Evolutionary conservation across 2,329 filamentous ascomycete species (phyloP).

Genomic region (Cercospora nicotianae): DNA sequence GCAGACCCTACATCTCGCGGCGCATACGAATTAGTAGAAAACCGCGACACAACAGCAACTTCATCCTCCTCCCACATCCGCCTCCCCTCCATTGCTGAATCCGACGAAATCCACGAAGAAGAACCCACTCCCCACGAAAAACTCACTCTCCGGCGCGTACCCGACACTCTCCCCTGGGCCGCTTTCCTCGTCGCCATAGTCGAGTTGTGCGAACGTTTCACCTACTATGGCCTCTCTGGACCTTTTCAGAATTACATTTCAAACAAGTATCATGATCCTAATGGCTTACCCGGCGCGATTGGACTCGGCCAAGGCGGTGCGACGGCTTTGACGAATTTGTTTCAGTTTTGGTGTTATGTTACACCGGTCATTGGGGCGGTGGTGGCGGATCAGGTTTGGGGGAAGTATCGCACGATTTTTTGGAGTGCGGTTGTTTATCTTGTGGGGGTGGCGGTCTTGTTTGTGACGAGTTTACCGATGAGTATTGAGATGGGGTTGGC

Average conservation of each 20-base stretch:
- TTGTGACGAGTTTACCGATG: conserved; percentile 61
- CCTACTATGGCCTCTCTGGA: conserved; percentile 29
- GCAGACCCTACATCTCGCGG: conserved; percentile 14
- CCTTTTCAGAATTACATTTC: conserved; percentile 51
- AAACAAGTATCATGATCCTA: conserved; percentile 42
- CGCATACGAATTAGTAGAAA: conserved; percentile 23
- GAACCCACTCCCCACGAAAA: conserved; percentile 45
- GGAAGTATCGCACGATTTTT: conserved; percentile 69
- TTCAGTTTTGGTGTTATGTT: conserved; percentile 43
- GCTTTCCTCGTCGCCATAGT: conserved; percentile 27
- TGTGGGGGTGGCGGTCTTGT: conserved; percentile 64
- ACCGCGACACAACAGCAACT: not conserved
- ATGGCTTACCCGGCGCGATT: conserved; percentile 35
- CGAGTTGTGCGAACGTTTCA: conserved; percentile 31
- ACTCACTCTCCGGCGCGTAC: conserved; percentile 45
- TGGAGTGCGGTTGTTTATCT: conserved; percentile 63
- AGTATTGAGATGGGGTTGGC: conserved; percentile 61
- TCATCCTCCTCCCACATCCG: not conserved
- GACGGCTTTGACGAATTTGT: conserved; percentile 46
- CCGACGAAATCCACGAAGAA: conserved; percentile 2
- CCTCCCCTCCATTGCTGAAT: not conserved
- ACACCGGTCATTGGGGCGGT: conserved; percentile 29
- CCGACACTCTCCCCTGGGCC: conserved; percentile 46
- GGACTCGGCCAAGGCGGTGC: conserved; percentile 44
- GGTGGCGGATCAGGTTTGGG: conserved; percentile 50